phyloP scores from a whole-genome alignment of 2,329 filamentous ascomycete genomes.

The Myriosclerotinia duriaeana region DNA sequence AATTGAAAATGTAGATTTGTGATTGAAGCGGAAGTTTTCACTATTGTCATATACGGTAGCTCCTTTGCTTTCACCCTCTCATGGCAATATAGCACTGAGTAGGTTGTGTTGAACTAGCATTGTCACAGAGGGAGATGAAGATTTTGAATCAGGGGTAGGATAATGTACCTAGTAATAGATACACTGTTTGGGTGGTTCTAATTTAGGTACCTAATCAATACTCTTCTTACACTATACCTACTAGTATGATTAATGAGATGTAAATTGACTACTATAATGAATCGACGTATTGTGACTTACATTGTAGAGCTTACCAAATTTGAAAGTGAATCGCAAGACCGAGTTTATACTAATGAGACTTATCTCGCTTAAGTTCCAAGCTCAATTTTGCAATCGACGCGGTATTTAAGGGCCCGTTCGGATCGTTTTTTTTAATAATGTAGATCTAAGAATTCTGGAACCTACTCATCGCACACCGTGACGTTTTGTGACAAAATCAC shows the following conservation, averaged over 20 bases:
- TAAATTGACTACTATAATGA: too few species aligned
- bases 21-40: background rate
- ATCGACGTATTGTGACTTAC: too few species aligned
- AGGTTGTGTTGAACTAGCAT: background rate
- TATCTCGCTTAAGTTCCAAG: background rate
- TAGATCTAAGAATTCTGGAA: too few species aligned
- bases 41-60: background rate
- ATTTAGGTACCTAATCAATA: too few species aligned
- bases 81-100: background rate
- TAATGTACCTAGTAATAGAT: too few species aligned
- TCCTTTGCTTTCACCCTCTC: background rate
- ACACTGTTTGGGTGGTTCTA: too few species aligned
- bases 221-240: too few species aligned
- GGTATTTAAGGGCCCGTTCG: too few species aligned
- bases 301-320: background rate
- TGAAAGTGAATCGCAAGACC: background rate
- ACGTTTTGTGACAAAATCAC: too few species aligned
- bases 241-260: too few species aligned
- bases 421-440: too few species aligned
- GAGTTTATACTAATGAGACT: background rate
- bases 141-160: background rate
- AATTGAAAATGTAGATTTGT: background rate
- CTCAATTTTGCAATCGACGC: background rate
- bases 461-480: too few species aligned
- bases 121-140: background rate